Evolutionary conservation across 805 yeast genomes (phyloP).

Genomic region (Zygotorulaspora florentina): DNA sequence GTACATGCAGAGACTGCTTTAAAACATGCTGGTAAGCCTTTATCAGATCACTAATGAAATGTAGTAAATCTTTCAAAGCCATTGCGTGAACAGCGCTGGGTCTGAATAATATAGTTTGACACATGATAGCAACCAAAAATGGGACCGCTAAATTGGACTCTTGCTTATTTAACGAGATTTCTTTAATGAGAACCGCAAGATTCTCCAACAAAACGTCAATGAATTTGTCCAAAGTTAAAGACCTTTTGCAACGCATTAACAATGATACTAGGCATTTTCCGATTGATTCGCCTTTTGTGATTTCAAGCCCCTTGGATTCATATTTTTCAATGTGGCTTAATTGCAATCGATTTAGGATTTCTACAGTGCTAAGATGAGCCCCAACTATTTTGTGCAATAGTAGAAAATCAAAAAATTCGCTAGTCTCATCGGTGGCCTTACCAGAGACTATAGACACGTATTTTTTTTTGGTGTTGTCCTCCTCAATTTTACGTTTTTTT

Average conservation of each 20-base stretch:
- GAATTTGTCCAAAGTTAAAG: slow-evolving; percentile 22
- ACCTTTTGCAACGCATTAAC: slow-evolving; percentile 17
- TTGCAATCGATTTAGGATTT: slow-evolving; percentile 24
- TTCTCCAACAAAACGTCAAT: slow-evolving; percentile 26
- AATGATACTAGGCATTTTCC: slow-evolving; percentile 23
- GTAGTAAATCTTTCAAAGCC: slow-evolving; percentile 35
- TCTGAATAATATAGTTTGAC: slow-evolving; percentile 52
- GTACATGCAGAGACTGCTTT: slow-evolving; percentile 23
- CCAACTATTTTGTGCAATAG: slow-evolving; percentile 26
- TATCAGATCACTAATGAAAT: slow-evolving; percentile 28
- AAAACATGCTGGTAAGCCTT: slow-evolving; percentile 25
- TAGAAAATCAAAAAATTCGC: slow-evolving; percentile 24
- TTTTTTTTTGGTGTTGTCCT: slow-evolving; percentile 4
- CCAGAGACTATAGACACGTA: slow-evolving; percentile 17
- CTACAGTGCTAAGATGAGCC: slow-evolving; percentile 25
- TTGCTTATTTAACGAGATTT: slow-evolving; percentile 21
- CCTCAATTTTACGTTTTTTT: slow-evolving; percentile 15
- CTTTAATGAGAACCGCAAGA: slow-evolving; percentile 28
- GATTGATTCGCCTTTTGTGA: slow-evolving; percentile 22
- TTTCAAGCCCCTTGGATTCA: slow-evolving; percentile 13
- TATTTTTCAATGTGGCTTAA: slow-evolving; percentile 18
- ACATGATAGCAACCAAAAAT: slow-evolving; percentile 53
- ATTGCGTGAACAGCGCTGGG: slow-evolving; percentile 52
- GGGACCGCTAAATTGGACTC: slow-evolving; percentile 44
- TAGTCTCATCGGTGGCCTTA: slow-evolving; percentile 25